phyloP scores from a whole-genome alignment of 208 protist genomes.

The Wallacemonas sp. region DNA sequence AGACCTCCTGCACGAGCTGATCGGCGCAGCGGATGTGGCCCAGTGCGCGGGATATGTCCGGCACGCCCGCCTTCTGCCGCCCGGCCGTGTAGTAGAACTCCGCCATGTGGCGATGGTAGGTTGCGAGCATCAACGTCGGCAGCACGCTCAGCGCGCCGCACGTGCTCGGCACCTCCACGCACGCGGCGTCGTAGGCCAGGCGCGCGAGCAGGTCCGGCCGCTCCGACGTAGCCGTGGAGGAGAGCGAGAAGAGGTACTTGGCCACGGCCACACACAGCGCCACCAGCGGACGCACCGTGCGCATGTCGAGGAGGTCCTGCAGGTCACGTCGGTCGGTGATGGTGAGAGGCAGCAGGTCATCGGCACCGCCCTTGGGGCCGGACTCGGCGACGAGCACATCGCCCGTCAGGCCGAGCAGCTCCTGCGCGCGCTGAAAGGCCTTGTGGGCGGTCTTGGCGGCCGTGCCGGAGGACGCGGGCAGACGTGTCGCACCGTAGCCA shows the following conservation, averaged over 20 bases:
- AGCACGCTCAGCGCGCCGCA: constrained; percentile 34
- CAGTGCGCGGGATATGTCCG: constrained; percentile 63
- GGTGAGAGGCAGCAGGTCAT: constrained; percentile 23
- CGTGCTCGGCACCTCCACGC: constrained; percentile 29
- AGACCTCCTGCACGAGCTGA: constrained; percentile 40
- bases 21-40: constrained; percentile 67
- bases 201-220: constrained; percentile 57
- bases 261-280: constrained; percentile 46
- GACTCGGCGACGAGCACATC: constrained; percentile 14
- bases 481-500: constrained; percentile 17
- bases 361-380: not conserved
- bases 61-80: constrained; percentile 20
- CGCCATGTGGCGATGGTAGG: constrained; percentile 66
- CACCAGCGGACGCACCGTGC: constrained; percentile 30
- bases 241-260: constrained; percentile 74
- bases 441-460: constrained; percentile 54
- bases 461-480: constrained; percentile 18
- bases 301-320: constrained; percentile 36
- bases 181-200: constrained; percentile 49
- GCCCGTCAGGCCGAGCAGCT: constrained; percentile 18
- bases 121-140: constrained; percentile 53
- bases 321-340: constrained; percentile 36
- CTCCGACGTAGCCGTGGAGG: constrained; percentile 41
- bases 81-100: constrained; percentile 52
- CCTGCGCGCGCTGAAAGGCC: constrained; percentile 35